Evolutionary conservation across 2,329 filamentous ascomycete species (phyloP).

Genomic region (Metarhizium guizhouense): DNA sequence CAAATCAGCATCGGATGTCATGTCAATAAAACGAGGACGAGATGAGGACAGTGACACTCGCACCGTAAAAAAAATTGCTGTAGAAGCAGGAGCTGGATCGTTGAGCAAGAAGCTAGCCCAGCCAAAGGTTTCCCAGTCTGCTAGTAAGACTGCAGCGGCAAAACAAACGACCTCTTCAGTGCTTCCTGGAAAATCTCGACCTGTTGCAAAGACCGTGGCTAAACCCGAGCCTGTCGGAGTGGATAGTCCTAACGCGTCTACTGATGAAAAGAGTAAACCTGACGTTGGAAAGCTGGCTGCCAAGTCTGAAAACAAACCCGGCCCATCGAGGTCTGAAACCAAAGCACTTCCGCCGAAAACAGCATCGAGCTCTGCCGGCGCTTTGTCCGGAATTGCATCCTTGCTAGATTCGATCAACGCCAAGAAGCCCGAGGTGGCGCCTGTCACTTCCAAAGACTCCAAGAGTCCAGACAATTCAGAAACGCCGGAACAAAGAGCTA

Average conservation of each 20-base stretch:
- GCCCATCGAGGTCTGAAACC: conserved; percentile 18
- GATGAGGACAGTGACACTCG: conserved; percentile 32
- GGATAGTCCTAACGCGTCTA: conserved; percentile 17
- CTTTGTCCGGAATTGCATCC: conserved; percentile 42
- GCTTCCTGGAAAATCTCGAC: conserved; percentile 40
- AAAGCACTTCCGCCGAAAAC: conserved; percentile 13
- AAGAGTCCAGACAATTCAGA: conserved; percentile 45
- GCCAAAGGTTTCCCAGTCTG: conserved; percentile 22
- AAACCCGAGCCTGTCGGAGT: conserved; percentile 25
- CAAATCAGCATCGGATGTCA: conserved; percentile 20
- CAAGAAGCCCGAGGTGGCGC: conserved; percentile 27
- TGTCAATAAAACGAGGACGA: conserved; percentile 26
- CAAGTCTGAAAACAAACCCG: conserved; percentile 12
- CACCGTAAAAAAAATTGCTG: conserved; percentile 32
- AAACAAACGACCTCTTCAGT: conserved; percentile 24
- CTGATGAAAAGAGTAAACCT: conserved; percentile 23
- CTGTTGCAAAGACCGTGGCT: conserved; percentile 29
- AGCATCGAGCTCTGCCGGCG: conserved; percentile 12
- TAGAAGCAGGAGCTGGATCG: conserved; percentile 27
- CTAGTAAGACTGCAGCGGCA: conserved; percentile 19
- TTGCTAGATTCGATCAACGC: conserved; percentile 42
- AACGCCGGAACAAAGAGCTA: conserved; percentile 57
- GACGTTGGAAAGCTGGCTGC: conserved; percentile 16
- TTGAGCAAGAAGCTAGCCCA: conserved; percentile 31
- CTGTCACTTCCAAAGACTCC: conserved; percentile 43